Percentiles rank a stretch among this genome's conserved stretches.
phyloP scores from a whole-genome alignment of 2,329 filamentous ascomycete species.

The Botryosphaeria dothidea region DNA sequence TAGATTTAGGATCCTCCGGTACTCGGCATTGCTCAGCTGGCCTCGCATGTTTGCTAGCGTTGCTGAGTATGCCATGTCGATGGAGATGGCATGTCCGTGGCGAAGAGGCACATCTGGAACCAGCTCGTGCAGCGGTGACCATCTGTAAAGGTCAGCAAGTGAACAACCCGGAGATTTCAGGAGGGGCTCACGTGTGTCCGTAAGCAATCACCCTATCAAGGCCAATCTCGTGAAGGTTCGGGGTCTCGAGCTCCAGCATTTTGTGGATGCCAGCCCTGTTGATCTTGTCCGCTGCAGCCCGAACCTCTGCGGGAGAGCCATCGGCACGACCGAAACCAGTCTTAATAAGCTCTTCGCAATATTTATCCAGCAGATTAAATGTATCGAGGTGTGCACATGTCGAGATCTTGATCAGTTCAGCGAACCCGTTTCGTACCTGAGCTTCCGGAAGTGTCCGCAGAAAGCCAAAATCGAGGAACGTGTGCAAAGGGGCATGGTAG shows the following conservation, averaged over 20 bases:
- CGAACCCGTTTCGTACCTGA: conserved; percentile 73
- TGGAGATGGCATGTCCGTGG: conserved; percentile 73
- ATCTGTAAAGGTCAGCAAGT: conserved; percentile 42
- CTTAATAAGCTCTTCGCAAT: conserved; percentile 67
- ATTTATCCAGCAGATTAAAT: conserved; percentile 67
- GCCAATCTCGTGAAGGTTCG: conserved; percentile 72
- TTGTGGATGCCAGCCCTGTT: conserved; percentile 69
- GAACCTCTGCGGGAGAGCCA: conserved; percentile 56
- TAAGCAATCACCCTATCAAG: conserved; percentile 73
- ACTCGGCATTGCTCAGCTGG: conserved; percentile 61
- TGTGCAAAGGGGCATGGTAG: conserved; percentile 71
- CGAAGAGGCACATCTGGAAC: conserved; percentile 67
- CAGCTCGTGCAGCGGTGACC: conserved; percentile 72
- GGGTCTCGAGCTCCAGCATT: conserved; percentile 73
- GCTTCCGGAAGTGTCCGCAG: conserved; percentile 66
- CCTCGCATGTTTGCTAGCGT: conserved; percentile 66
- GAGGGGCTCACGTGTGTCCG: conserved; percentile 61
- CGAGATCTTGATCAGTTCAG: conserved; percentile 75
- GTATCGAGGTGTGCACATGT: conserved; percentile 67
- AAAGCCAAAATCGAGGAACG: conserved; percentile 73
- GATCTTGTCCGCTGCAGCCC: conserved; percentile 64
- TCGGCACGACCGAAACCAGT: conserved; percentile 66
- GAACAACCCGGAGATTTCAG: not conserved
- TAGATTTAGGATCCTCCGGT: conserved; percentile 63
- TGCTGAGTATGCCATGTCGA: conserved; percentile 75